A percentile compares a stretch with the other conserved stretches of the same genome.
phyloP scores from a whole-genome alignment of 371 early-diverging fungal genomes.

The Conidiobolus incongruus region DNA sequence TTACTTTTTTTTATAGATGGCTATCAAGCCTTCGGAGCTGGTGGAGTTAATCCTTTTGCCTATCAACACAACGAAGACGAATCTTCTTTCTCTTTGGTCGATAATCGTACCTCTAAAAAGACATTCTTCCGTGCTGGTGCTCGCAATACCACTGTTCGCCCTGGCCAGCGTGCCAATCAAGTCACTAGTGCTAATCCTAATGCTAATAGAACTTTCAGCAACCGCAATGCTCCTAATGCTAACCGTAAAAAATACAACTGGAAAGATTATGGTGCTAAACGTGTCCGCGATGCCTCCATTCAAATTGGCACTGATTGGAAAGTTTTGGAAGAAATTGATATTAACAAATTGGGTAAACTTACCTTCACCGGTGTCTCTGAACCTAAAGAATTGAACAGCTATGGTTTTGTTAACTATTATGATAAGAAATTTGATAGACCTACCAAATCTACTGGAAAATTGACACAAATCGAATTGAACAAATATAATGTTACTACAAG shows the following conservation, averaged over 20 bases:
- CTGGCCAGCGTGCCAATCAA: slow-evolving; percentile 12
- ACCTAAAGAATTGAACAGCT: slow-evolving; percentile 44
- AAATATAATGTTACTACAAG: slow-evolving; percentile 58
- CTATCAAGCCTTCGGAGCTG: slow-evolving; percentile 71
- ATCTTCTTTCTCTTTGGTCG: slow-evolving; percentile 87
- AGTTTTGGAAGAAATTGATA: slow-evolving; percentile 85
- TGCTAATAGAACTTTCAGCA: slow-evolving; percentile 5
- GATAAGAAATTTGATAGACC: slow-evolving; percentile 75
- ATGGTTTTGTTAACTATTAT: slow-evolving; percentile 53
- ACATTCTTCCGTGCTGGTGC: too few relatives aligned
- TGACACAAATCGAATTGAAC: slow-evolving; percentile 41
- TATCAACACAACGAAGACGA: slow-evolving; percentile 86
- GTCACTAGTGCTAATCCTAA: slow-evolving; percentile 16
- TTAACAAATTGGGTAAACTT: slow-evolving; percentile 63
- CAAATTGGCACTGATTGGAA: slow-evolving; percentile 77
- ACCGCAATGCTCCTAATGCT: not conserved
- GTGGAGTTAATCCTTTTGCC: slow-evolving; percentile 66
- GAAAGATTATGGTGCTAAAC: slow-evolving; percentile 30
- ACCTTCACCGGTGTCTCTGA: slow-evolving; percentile 52
- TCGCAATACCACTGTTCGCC: slow-evolving; percentile 12
- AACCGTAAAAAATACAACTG: slow-evolving; percentile 20
- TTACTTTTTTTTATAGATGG: slow-evolving; percentile 14
- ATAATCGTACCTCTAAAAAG: slow-evolving; percentile 50
- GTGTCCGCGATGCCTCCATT: slow-evolving; percentile 70
- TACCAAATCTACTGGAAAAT: slow-evolving; percentile 52